Evolutionary conservation across 148 eudicot genomes (phyloP), one percentile per base, ranked within the genome.

Genomic region (Tetragonia tetragonoides): DNA sequence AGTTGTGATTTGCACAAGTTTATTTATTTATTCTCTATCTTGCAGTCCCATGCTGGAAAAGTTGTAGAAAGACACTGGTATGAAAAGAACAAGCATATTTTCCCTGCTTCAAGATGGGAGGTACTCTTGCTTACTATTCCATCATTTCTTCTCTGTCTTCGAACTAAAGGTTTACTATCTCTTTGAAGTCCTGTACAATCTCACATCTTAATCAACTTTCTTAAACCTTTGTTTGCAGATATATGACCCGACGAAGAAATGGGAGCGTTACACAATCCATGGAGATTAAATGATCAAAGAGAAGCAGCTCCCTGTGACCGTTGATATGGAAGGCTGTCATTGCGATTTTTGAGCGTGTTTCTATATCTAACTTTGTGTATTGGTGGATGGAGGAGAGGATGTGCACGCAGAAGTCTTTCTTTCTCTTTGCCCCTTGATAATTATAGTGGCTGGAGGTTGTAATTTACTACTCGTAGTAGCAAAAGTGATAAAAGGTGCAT

Each of bases 71-170:
- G 99, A 77, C 99, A 95, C 78, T 95, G 99, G 99, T 95, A 95
- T 59, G 99, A 95, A 77, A 95, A 95, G 90, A 95, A 95, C 89
- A 95, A 95, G 76, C 99, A 95, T 82, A 95, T 95, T 66, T 95
- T 95, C 77, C 98, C 98, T 46, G 98, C 98, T 40, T 95, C 98
- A 80, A 86, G 98, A 89, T 95, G 98, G 98, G 98, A 95, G 98
- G 98, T 95, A 79, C 64, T 10, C 15, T 60, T 80, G 60, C 72
- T 80, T 49, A 3, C 71, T n/a, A 60, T 6, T 10, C 62, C 15
- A 57, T 74, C 77, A 63, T 78, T 53, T 28, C 75, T 39, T 62
- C 79, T 60, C 54, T 70, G 66, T 14, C 59, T 17, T 46, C 61
- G 49, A 41, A 66, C 49, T 66, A 66, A 1, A 18, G 20, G 70